Percentiles rank a stretch among this genome's conserved stretches.
These are phyloP conservation scores for Pseudopyricularia javanii DNA, from an alignment of 2,329 filamentous ascomycete genomes.

Conservation along the genomic window DNA sequence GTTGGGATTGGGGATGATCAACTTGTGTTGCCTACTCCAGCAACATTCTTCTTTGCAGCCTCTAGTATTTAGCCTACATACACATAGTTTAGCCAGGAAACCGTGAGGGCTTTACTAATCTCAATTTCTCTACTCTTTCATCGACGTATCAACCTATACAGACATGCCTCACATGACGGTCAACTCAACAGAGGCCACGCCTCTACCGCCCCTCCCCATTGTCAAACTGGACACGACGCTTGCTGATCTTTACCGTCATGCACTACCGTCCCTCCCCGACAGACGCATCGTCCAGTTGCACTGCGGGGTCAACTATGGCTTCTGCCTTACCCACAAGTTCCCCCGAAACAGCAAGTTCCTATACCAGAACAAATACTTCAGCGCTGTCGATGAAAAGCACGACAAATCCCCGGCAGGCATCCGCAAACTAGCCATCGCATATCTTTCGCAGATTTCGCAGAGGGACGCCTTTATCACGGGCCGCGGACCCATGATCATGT, in stretches of 20 bases:
- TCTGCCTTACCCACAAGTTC: constrained; percentile 14
- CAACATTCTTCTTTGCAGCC: too few relatives aligned
- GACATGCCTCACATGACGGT: background rate
- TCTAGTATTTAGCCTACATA: too few relatives aligned
- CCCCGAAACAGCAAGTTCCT: constrained; percentile 22
- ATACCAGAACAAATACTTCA: constrained; percentile 21
- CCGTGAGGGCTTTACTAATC: too few relatives aligned
- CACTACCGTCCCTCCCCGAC: constrained; percentile 9
- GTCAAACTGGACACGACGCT: constrained; percentile 21
- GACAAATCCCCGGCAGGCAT: constrained; percentile 7
- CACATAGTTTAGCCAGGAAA: background rate
- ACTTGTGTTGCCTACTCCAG: too few relatives aligned
- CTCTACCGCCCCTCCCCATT: constrained; percentile 11
- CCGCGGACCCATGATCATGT: constrained; percentile 14
- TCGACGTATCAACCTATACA: background rate
- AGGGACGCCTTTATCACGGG: constrained; percentile 21
- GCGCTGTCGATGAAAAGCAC: constrained; percentile 8
- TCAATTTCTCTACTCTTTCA: background rate
- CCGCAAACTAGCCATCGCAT: constrained; percentile 16
- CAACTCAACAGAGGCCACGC: background rate
- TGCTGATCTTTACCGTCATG: constrained; percentile 18
- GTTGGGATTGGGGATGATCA: too few relatives aligned
- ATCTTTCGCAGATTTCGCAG: constrained; percentile 21
- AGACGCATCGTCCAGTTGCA: constrained; percentile 18
- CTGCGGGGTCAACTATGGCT: constrained; percentile 13